phyloP scores from a whole-genome alignment of 2,329 filamentous ascomycete species.

The Fusarium albidum region DNA sequence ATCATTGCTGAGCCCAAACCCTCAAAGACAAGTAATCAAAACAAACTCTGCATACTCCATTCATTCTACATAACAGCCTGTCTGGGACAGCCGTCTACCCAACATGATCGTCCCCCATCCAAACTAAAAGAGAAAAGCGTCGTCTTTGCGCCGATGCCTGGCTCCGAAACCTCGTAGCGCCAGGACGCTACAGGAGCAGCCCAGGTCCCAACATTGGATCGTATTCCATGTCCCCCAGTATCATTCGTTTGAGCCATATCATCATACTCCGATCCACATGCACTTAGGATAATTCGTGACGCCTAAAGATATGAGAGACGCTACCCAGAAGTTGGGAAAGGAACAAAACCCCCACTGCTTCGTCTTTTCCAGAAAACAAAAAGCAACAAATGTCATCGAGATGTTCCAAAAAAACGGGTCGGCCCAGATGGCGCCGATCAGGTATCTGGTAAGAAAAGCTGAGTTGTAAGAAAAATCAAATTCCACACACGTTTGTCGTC shows the following conservation, averaged over 20 bases:
- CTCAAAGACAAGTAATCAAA: constrained; percentile 19
- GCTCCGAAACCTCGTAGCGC: constrained; percentile 15
- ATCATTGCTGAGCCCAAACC: background rate
- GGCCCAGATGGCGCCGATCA: constrained; percentile 28
- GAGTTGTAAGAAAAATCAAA: constrained; percentile 25
- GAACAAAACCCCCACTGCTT: constrained; percentile 24
- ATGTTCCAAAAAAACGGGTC: constrained; percentile 32
- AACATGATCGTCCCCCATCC: constrained; percentile 36
- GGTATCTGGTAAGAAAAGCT: constrained; percentile 39
- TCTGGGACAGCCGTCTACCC: constrained; percentile 38
- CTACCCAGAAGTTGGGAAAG: constrained; percentile 33
- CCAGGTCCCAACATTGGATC: constrained; percentile 33
- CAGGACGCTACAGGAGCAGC: constrained; percentile 6
- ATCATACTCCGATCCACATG: constrained; percentile 44
- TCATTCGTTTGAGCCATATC: constrained; percentile 33
- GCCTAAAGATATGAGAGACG: constrained; percentile 37
- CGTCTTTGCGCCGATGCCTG: constrained; percentile 36
- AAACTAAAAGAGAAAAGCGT: constrained; percentile 30
- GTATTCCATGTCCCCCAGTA: constrained; percentile 32
- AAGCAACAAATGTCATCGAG: constrained; percentile 11
- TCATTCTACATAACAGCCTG: constrained; percentile 38
- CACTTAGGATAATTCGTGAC: constrained; percentile 38
- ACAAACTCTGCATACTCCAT: constrained; percentile 31
- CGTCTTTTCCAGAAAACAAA: constrained; percentile 26
- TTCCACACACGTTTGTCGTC: constrained; percentile 34